Evolutionary conservation across 2,329 filamentous ascomycete genomes (phyloP), one percentile per base, ranked within the genome.

Genomic region (Sarocladium oryzae): DNA sequence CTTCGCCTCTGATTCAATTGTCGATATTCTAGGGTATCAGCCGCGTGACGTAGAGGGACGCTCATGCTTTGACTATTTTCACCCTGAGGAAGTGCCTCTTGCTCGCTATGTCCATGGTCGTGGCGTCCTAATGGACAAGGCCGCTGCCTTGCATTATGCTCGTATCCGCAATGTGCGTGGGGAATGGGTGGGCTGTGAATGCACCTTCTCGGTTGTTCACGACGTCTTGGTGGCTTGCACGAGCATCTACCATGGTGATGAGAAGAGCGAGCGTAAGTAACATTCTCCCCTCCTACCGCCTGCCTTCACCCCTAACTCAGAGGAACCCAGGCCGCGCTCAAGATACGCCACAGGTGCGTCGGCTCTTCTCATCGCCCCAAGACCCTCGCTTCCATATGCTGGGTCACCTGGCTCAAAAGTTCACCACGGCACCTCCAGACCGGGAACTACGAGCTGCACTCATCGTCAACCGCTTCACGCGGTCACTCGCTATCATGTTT

Each of bases 311-410:
- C n/a, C 45, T 55, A 28, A 11, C 33, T 40, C 26, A 53, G 33
- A 11, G 53, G 56, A 40, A 52, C 54, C 30, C 60, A 93, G 89
- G 85, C 61, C 81, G 89, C 58, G 88, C 87, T 15, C 73, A 82
- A 4, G 87, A 89, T 60, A 89, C 88, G 35, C 88, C 88, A 1
- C 78, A 88, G 54, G 84, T 95, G 52, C 82, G 88, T 51, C 83
- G 85, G 48, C 74, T 92, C 24, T 95, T 95, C 66, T 85, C 88
- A 2, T 92, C 88, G 7, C 86, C 88, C 13, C 77, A 83, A 60
- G 89, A 95, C 61, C 88, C 89, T 16, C 83, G 89, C 56, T 95
- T 95, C 66, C 88, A 93, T 68, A 95, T 95, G 89, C 72, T 95
- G 63, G 86, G 89, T 52, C 87, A 91, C 57, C 73, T 95, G 15